A percentile compares a stretch with the other conserved stretches of the same genome.
Conservation (phyloP, 345 rosid species). For the Dipteronia dyeriana region DNA sequence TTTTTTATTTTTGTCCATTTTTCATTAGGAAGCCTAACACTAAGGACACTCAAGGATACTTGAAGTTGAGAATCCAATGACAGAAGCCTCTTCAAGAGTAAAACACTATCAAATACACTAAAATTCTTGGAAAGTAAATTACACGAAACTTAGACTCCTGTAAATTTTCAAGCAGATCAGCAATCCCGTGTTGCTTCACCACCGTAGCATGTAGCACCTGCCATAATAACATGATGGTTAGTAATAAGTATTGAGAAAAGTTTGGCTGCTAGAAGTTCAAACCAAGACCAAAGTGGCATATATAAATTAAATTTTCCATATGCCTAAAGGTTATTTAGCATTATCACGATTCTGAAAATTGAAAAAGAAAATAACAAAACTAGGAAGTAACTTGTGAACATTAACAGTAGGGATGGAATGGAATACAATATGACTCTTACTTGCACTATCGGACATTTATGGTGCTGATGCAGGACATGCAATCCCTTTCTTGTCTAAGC, state of each 20-base stretch:
- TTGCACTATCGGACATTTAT: slow-evolving; percentile 20
- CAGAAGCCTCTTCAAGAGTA: neutral
- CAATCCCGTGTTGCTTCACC: slow-evolving; percentile 75
- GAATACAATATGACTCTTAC: slow-evolving; percentile 20
- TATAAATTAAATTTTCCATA: slow-evolving; percentile 12
- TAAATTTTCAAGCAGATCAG: slow-evolving; percentile 57
- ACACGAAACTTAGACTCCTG: slow-evolving; percentile 62
- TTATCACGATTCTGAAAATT: no score
- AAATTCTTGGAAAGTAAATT: slow-evolving; percentile 34
- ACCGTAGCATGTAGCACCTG: slow-evolving; percentile 78
- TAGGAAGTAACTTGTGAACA: slow-evolving; percentile 23
- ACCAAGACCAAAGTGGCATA: slow-evolving; percentile 30
- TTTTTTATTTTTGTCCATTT: no score
- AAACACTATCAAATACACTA: neutral
- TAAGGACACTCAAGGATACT: no score
- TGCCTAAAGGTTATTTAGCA: no score
- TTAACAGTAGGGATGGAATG: slow-evolving; percentile 11
- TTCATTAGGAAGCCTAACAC: no score
- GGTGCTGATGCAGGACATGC: slow-evolving; percentile 42
- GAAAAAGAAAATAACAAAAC: slow-evolving; percentile 9
- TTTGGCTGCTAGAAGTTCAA: neutral
- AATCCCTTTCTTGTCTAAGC: slow-evolving; percentile 54
- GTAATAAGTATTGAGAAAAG: neutral
- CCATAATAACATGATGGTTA: slow-evolving; percentile 16
- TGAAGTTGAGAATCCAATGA: neutral